Conservation (phyloP, 2,329 filamentous ascomycete genomes). For the Beauveria pseudobassiana region DNA sequence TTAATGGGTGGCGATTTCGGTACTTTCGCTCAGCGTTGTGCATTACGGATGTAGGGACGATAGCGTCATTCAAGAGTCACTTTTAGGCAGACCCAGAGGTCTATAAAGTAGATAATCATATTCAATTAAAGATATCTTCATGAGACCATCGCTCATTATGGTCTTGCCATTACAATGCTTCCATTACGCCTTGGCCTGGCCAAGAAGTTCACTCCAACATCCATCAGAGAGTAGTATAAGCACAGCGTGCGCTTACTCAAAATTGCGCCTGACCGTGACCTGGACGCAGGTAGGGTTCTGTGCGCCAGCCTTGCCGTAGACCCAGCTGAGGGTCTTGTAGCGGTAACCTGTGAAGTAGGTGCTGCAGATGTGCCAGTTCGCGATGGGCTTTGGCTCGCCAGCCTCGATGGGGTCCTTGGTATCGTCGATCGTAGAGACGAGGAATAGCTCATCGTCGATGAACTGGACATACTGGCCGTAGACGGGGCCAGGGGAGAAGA, state of each 20-base stretch:
- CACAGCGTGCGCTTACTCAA: neutral
- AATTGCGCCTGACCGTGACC: slow-evolving; percentile 7
- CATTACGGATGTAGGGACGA: too few species aligned
- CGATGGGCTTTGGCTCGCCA: neutral
- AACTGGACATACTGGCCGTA: neutral
- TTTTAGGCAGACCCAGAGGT: too few species aligned
- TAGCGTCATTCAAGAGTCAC: too few species aligned
- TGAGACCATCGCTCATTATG: slow-evolving; percentile 1
- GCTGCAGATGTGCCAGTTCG: slow-evolving; percentile 6
- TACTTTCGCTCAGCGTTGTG: too few species aligned
- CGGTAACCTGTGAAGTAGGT: slow-evolving; percentile 6
- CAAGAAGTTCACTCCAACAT: neutral
- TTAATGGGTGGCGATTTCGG: too few species aligned
- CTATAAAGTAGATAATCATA: neutral
- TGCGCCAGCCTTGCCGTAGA: slow-evolving; percentile 6
- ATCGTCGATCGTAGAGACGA: neutral
- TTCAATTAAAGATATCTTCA: neutral
- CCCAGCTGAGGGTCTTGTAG: slow-evolving; percentile 12
- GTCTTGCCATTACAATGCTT: neutral
- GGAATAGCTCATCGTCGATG: neutral
- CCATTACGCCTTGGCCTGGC: neutral
- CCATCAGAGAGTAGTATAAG: neutral
- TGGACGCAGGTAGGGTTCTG: slow-evolving; percentile 13
- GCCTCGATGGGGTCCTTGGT: slow-evolving; percentile 3
- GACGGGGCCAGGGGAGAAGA: slow-evolving; percentile 3